Evolutionary conservation across 2,329 filamentous ascomycete species (phyloP), one percentile per base, ranked within the genome.

Genomic region (Karstenula rhodostoma): DNA sequence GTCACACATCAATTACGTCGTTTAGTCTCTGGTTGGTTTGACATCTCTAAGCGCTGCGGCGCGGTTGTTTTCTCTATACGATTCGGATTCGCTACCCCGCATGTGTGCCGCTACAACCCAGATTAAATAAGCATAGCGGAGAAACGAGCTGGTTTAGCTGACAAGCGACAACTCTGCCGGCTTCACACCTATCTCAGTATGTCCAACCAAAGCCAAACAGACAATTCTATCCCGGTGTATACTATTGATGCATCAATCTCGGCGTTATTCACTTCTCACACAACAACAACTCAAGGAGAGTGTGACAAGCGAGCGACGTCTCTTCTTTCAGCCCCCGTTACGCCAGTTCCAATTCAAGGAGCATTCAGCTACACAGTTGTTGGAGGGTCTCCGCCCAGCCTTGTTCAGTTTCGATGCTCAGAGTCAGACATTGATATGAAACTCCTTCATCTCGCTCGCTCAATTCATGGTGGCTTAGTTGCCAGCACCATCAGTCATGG

Each of bases 301-400:
- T 53, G 50, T 53, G 50, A 53, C 35, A 42, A 53, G 50, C 32
- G 32, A 42, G 50, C 50, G 50, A 40, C 35, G 32, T 53, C 50
- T 22, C 35, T 53, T 42, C 35, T 53, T 42, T 40, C 32, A 53
- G 50, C 32, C 50, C 50, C 50, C 32, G 32, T 53, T 53, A 40
- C 50, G 13, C 56, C 56, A 33, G 56, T 46, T 29, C 56, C 56
- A 33, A 58, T 58, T 22, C 56, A 58, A 35, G 56, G 56, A 47
- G 48, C 37, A n/a, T 58, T 58, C 37, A 58, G 56, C 37, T 58
- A 58, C 35, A 58, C 56, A 29, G 56, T 58, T 35, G 56, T 46
- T 54, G 56, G 56, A 33, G 49, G 33, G 12, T 53, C 25, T 44
- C 48, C 33, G 25, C 17, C 56, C 4, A 53, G 23, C 22, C n/a